Conservation (phyloP, 179 eudicot species). For the Monotropa hypopitys region DNA sequence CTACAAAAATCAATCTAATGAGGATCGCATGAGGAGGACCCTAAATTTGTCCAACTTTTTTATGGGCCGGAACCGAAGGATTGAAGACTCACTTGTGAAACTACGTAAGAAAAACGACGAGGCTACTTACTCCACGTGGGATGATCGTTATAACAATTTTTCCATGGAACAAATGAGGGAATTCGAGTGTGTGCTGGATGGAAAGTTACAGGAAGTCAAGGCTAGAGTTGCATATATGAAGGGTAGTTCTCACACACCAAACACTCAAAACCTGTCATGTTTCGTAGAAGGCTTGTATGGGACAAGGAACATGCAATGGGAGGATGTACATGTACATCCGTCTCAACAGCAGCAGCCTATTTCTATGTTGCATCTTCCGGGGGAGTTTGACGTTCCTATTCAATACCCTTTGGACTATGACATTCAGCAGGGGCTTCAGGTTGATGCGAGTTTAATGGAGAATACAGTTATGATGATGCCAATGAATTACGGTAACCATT, state of each 20-base stretch:
- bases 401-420: not conserved
- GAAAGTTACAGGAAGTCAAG: conserved; percentile 1
- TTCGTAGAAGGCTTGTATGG: not conserved
- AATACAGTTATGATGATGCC: not conserved
- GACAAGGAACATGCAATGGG: not conserved
- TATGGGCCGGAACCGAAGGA: conserved; percentile 4
- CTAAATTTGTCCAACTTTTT: not conserved
- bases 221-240: conserved; percentile 7
- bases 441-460: not conserved
- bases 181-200: not conserved
- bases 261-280: not conserved
- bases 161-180: not conserved
- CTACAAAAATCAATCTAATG: conserved; percentile 1
- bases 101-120: conserved; percentile 8
- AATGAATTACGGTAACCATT: not conserved
- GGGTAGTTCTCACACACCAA: not conserved
- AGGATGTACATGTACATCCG: not conserved
- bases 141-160: not conserved
- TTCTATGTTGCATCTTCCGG: not conserved
- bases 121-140: conserved; percentile 12
- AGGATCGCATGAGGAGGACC: conserved; percentile 8
- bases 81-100: not conserved
- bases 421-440: not conserved
- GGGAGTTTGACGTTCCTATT: not conserved
- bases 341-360: not conserved